Percentiles rank a stretch among this genome's conserved stretches.
These are phyloP conservation scores for Sporothrix brasiliensis DNA, from an alignment of 2,329 filamentous ascomycete genomes.

Conservation along the genomic window DNA sequence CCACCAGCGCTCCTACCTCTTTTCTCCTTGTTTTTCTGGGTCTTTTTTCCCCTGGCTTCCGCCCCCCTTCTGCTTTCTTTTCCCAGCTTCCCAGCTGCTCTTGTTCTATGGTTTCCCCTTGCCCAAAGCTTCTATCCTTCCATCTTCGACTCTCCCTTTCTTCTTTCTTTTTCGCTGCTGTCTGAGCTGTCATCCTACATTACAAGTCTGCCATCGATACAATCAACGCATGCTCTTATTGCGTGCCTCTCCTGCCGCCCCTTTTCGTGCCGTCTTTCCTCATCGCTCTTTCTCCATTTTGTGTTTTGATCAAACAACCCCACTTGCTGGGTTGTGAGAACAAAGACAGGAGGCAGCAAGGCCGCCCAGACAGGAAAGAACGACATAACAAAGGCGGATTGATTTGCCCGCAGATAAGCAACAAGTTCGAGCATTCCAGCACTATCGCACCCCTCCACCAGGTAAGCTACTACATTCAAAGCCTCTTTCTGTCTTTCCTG, in stretches of 20 bases:
- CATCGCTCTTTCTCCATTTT: slow-evolving; percentile 13
- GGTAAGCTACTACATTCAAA: background rate
- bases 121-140: slow-evolving; percentile 27
- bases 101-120: slow-evolving; percentile 27
- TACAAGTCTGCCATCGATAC: background rate
- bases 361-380: slow-evolving; percentile 20
- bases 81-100: slow-evolving; percentile 10
- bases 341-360: slow-evolving; percentile 27
- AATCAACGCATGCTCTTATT: no score
- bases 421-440: slow-evolving; percentile 10
- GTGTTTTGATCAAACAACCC: slow-evolving; percentile 15
- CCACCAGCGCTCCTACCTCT: background rate
- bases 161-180: background rate
- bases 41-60: no score
- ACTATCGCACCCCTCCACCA: slow-evolving; percentile 1
- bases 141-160: background rate
- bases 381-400: slow-evolving; percentile 21
- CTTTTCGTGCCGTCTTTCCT: background rate
- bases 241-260: background rate
- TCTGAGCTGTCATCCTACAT: background rate
- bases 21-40: background rate
- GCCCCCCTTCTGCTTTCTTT: background rate
- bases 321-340: slow-evolving; percentile 21
- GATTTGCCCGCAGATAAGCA: slow-evolving; percentile 15
- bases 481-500: background rate